These are phyloP conservation scores for Talaromyces verruculosus DNA, from an alignment of 2,329 filamentous ascomycete species.

Conservation along the genomic window DNA sequence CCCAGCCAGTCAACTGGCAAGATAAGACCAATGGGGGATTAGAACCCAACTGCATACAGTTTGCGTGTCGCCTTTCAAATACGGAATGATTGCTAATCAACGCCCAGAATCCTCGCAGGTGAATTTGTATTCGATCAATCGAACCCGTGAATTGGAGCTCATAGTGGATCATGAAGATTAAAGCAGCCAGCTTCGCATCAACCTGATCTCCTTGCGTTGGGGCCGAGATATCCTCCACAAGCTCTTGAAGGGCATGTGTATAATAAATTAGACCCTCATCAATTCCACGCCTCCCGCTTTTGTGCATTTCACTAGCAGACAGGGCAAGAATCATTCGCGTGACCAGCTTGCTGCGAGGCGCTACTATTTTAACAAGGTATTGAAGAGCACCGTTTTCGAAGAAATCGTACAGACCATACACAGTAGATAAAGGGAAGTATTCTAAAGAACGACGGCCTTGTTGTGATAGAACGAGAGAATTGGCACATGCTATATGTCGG, in stretches of 20 bases:
- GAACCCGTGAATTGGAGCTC: not conserved
- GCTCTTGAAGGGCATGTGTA: conserved; percentile 6
- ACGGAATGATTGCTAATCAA: not conserved
- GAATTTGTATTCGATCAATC: not conserved
- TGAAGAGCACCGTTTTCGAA: conserved; percentile 12
- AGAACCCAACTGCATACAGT: not conserved
- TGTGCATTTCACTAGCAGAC: conserved; percentile 15
- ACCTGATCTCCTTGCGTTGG: not conserved
- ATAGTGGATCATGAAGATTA: conserved; percentile 12
- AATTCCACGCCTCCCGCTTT: not conserved
- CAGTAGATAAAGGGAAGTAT: conserved; percentile 12
- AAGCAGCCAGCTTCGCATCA: conserved; percentile 14
- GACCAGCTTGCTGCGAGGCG: conserved; percentile 12
- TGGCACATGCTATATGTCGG: conserved; percentile 15
- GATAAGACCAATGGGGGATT: conserved; percentile 10
- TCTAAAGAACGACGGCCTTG: conserved; percentile 9
- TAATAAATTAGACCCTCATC: conserved; percentile 10
- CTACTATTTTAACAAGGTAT: conserved; percentile 9
- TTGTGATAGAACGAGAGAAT: conserved; percentile 13
- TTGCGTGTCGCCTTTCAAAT: not conserved
- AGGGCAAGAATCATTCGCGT: conserved; percentile 14
- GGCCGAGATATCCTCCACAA: not conserved
- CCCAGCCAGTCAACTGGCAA: conserved; percentile 14
- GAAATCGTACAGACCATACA: conserved; percentile 14
- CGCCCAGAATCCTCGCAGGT: conserved; percentile 11